Base-by-base conservation (phyloP, 2,329 filamentous ascomycete genomes). In the Didymella glomerata region DNA sequence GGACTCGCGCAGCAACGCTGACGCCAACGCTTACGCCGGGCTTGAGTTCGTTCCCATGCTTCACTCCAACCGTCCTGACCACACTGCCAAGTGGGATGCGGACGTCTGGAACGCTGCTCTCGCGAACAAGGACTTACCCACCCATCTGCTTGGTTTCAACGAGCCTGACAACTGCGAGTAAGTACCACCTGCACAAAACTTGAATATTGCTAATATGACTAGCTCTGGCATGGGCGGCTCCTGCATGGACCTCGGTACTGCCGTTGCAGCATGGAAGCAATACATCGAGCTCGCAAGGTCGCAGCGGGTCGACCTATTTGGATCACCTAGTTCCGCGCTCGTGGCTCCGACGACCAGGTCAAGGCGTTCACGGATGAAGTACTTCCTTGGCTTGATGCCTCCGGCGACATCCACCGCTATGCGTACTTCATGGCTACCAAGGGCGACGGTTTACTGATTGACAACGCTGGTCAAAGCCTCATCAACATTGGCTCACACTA, bases 1-100 rank as follows among this genome's bases (percentile, higher is more conserved):
- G 89, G 85, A 78, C 51, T 81, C 82, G 32, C 32, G 32, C 7
- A 36, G 32, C 6, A 36, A n/a, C 16, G 32, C 11, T 8, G 32
- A 36, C 7, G 32, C 32, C 16, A 36, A 6, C 16, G 32, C 16
- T 7, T n/a, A 36, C 32, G 67, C 71, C 11, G 72, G 71, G 48
- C 71, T 86, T 66, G 81, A 84, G 71, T 93, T 81, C 76, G 82
- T 90, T 27, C 90, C 90, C 55, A 89, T 73, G 64, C 63, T 74
- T 10, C 66, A 69, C 34, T 61, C 60, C 2, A 49, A 66, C 9
- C 30, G 20, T 0, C n/a, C 32, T 1, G 60, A 66, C 2, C 60
- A 68, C 40, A 71, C 64, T 2, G 47, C 45, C 1, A 48, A 20
- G 1, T 76, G 73, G 74, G 53, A 25, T 1, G 53, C 13, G 0